These are phyloP conservation scores for Cladosporium sp. DNA, from an alignment of 2,329 filamentous ascomycete genomes.

Conservation along the genomic window DNA sequence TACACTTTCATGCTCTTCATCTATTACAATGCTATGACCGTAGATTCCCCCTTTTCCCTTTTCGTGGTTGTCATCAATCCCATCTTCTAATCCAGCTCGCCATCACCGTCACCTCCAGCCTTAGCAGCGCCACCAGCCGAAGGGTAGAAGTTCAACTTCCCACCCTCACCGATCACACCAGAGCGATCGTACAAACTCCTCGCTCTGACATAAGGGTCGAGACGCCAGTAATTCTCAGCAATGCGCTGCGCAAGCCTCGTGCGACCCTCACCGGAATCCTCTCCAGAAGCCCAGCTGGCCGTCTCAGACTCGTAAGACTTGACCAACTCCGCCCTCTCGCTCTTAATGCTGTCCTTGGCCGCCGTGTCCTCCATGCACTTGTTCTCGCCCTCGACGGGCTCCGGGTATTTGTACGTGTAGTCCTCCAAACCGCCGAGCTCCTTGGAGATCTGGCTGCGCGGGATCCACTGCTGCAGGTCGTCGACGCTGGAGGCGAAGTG, in stretches of 20 bases:
- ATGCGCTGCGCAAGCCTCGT: slow-evolving; percentile 48
- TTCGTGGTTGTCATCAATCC: too few species aligned
- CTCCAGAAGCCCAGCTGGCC: slow-evolving; percentile 65
- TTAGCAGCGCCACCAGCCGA: slow-evolving; percentile 1
- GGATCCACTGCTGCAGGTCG: slow-evolving; percentile 75
- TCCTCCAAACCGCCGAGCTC: slow-evolving; percentile 84
- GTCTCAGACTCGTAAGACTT: slow-evolving; percentile 72
- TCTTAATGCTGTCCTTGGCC: slow-evolving; percentile 60
- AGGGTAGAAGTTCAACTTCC: slow-evolving; percentile 69
- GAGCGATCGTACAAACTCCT: slow-evolving; percentile 79
- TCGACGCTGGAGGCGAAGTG: slow-evolving; percentile 82
- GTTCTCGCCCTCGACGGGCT: slow-evolving; percentile 75
- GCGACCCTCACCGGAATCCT: slow-evolving; percentile 31
- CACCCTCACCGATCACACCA: slow-evolving; percentile 65
- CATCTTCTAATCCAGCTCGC: slow-evolving; percentile 3
- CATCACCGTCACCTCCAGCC: not conserved
- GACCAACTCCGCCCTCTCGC: slow-evolving; percentile 61
- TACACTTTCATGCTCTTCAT: too few species aligned
- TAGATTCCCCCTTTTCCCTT: too few species aligned
- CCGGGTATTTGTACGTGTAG: slow-evolving; percentile 78
- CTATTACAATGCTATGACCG: too few species aligned
- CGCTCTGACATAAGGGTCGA: slow-evolving; percentile 84
- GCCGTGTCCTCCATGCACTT: slow-evolving; percentile 60
- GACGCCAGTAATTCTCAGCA: slow-evolving; percentile 74
- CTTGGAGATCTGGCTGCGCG: slow-evolving; percentile 65